Evolutionary conservation across 179 eudicot species (phyloP), one percentile per base, ranked within the genome.

Genomic region (Beta macrorhiza): DNA sequence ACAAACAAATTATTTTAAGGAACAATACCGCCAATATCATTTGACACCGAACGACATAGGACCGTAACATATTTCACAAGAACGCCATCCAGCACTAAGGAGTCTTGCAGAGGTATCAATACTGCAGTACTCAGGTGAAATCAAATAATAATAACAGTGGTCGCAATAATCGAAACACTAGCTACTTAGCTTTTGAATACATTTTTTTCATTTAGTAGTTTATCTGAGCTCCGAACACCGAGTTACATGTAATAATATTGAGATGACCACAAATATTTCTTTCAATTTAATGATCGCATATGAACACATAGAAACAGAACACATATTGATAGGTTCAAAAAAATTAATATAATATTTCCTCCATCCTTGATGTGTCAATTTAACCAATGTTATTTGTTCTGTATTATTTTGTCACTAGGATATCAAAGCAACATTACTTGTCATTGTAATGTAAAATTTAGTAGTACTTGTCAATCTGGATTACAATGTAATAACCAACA

Each of bases 21-120:
- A 32, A 37, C 19, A 76, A 12, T 6, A 44, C 5, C 20, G 45
- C 20, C 42, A 6, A 76, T 10, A 56, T 53, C 6, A 56, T 19
- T 11, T 57, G 52, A 32, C 73, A 42, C 9, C 7, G 49, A 22
- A 7, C 32, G 47, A 70, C 32, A 65, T 62, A 76, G 14, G 55
- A 57, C 49, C 56, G 53, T 22, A 65, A 8, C 74, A 65, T 55
- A 20, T 10, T 80, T 47, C 44, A 57, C 65, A 75, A 42, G 78
- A 74, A 29, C 56, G 64, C 20, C 14, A 55, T 56, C 22, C 51
- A 73, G 62, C 32, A 29, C 1, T 29, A 10, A 71, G 13, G 17
- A 15, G 25, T 0, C 16, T 9, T 15, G 22, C 0, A 47, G 9
- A 13, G 52, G 74, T 49, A 45, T 73, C 57, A 73, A 20, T 14